phyloP scores from a whole-genome alignment of 345 rosid genomes.

The Noccaea caerulescens region DNA sequence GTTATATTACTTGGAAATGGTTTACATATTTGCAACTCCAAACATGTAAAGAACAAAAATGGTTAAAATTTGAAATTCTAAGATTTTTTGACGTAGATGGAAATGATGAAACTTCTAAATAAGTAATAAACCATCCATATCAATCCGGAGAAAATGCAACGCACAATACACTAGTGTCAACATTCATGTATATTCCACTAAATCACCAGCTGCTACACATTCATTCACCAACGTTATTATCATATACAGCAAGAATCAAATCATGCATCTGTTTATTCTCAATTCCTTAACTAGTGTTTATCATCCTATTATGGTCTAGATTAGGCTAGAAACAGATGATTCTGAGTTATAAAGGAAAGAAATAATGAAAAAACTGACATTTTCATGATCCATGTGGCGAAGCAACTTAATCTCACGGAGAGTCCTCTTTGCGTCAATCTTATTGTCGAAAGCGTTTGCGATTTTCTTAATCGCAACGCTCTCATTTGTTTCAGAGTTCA shows the following conservation, averaged over 20 bases:
- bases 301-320: slow-evolving; percentile 8
- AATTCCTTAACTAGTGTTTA: neutral
- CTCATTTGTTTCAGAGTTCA: slow-evolving; percentile 92
- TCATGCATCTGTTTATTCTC: neutral
- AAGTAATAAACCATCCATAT: neutral
- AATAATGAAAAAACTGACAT: slow-evolving; percentile 49
- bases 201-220: slow-evolving; percentile 27
- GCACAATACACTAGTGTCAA: neutral
- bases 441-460: slow-evolving; percentile 96
- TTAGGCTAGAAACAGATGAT: neutral
- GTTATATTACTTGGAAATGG: neutral
- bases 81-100: slow-evolving; percentile 4
- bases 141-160: neutral
- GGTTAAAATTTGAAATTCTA: no score
- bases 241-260: slow-evolving; percentile 14
- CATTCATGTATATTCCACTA: slow-evolving; percentile 9
- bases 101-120: slow-evolving; percentile 9
- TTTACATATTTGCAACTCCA: neutral
- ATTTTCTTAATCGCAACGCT: slow-evolving; percentile 95
- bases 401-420: slow-evolving; percentile 99
- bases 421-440: slow-evolving; percentile 97
- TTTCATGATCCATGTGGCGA: slow-evolving; percentile 99
- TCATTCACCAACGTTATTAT: slow-evolving; percentile 16
- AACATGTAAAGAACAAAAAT: no score
- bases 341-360: neutral